phyloP scores from a whole-genome alignment of 2,329 filamentous ascomycete species.

The Juglanconis sp. region DNA sequence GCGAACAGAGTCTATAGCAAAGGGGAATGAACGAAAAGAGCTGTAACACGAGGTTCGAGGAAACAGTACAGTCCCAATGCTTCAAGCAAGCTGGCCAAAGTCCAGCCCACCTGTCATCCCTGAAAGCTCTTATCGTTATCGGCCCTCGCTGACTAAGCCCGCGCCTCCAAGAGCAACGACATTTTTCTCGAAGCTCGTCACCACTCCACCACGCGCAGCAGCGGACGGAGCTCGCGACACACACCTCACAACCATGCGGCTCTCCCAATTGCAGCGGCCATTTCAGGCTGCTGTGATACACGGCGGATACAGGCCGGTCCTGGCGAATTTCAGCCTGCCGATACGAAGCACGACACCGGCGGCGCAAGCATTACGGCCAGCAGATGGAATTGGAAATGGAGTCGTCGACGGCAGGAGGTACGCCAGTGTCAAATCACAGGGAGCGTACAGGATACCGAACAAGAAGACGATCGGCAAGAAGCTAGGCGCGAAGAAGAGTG shows the following conservation, averaged over 20 bases:
- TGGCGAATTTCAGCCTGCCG: constrained; percentile 19
- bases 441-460: constrained; percentile 62
- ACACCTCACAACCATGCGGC: constrained; percentile 33
- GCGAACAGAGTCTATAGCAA: no score
- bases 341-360: constrained; percentile 28
- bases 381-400: constrained; percentile 38
- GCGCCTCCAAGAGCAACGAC: background rate
- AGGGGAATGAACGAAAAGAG: background rate
- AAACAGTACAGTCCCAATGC: background rate
- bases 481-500: constrained; percentile 88
- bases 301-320: constrained; percentile 21
- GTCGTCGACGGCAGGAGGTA: constrained; percentile 49
- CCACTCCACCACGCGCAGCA: background rate
- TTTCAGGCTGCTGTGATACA: constrained; percentile 34
- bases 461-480: constrained; percentile 70
- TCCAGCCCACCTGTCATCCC: background rate
- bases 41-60: background rate
- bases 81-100: constrained; percentile 13
- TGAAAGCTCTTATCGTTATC: constrained; percentile 14
- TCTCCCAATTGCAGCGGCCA: constrained; percentile 42
- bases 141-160: constrained; percentile 13
- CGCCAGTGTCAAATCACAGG: constrained; percentile 62
- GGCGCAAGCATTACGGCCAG: constrained; percentile 20
- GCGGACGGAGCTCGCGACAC: constrained; percentile 17
- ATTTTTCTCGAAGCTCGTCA: constrained; percentile 3